Percentiles rank a stretch among this genome's conserved stretches.
Evolutionary conservation across 2,329 filamentous ascomycete genomes (phyloP).

Genomic region (Fusarium falciforme): DNA sequence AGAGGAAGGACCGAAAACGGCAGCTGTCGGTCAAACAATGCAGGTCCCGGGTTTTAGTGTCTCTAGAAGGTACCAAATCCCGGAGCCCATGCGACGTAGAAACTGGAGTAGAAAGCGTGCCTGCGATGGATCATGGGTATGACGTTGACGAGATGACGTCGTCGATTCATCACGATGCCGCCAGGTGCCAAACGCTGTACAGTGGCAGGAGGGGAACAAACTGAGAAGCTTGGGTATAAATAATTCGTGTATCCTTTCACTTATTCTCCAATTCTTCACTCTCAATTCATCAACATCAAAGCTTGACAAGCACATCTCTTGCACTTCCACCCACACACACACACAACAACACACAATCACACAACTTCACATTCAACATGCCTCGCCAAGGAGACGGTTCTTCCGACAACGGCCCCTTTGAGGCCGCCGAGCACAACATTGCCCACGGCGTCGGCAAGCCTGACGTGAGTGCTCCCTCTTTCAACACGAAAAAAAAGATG

Average conservation of each 20-base stretch:
- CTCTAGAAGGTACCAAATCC: background rate
- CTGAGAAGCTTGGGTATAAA: slow-evolving; percentile 19
- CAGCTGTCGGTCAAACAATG: background rate
- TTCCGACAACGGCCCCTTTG: slow-evolving; percentile 58
- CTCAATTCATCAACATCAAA: slow-evolving; percentile 1
- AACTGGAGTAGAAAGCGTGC: background rate
- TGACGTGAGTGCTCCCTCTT: slow-evolving; percentile 48
- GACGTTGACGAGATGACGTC: slow-evolving; percentile 38
- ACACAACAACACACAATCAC: slow-evolving; percentile 4
- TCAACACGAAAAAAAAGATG: background rate
- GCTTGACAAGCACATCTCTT: background rate
- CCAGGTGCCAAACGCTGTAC: slow-evolving; percentile 8
- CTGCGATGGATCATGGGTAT: slow-evolving; percentile 6
- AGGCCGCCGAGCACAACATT: slow-evolving; percentile 55
- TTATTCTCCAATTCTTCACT: background rate
- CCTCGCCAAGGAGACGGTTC: slow-evolving; percentile 62
- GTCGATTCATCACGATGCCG: slow-evolving; percentile 32
- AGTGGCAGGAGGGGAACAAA: background rate
- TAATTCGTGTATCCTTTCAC: slow-evolving; percentile 1
- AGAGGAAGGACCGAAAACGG: background rate
- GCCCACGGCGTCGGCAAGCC: slow-evolving; percentile 56
- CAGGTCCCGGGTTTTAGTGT: background rate
- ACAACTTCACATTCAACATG: slow-evolving; percentile 51
- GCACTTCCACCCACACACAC: background rate
- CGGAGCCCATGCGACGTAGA: background rate